Evolutionary conservation across 139 green algal species (phyloP).

Genomic region (Tetraselmis chui): DNA sequence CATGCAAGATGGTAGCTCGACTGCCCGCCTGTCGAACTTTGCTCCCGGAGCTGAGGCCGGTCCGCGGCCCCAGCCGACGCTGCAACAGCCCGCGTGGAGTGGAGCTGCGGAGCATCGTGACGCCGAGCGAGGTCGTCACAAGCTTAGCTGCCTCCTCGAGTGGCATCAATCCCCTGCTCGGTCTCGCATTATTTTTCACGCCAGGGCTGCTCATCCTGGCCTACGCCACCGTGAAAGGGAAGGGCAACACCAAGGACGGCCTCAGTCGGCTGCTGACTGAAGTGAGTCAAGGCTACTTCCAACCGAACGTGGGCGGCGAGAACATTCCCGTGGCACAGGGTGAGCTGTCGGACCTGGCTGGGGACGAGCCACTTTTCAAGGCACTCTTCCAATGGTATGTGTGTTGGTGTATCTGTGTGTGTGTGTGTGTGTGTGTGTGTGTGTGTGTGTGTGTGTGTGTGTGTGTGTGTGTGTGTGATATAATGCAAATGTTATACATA

Average conservation of each 20-base stretch:
- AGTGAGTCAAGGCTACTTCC: conserved; percentile 68
- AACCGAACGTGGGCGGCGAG: conserved; percentile 78
- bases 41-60: no score
- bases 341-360: conserved; percentile 81
- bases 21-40: no score
- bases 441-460: no score
- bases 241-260: conserved; percentile 80
- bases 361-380: conserved; percentile 88
- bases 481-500: no score
- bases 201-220: conserved; percentile 44
- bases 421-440: background rate
- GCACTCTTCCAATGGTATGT: conserved; percentile 83
- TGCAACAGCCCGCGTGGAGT: no score
- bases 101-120: no score
- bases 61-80: no score
- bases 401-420: background rate
- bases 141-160: background rate
- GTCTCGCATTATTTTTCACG: conserved; percentile 66
- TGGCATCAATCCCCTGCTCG: conserved; percentile 5
- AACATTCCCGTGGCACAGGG: conserved; percentile 79
- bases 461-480: no score
- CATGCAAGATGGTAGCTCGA: no score
- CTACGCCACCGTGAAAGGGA: conserved; percentile 64
- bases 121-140: no score
- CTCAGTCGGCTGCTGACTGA: conserved; percentile 71